Percentiles rank a stretch among this genome's conserved stretches.
Evolutionary conservation across 495 filamentous ascomycete genomes (phyloP).

Genomic region (Aspergillus affinis): DNA sequence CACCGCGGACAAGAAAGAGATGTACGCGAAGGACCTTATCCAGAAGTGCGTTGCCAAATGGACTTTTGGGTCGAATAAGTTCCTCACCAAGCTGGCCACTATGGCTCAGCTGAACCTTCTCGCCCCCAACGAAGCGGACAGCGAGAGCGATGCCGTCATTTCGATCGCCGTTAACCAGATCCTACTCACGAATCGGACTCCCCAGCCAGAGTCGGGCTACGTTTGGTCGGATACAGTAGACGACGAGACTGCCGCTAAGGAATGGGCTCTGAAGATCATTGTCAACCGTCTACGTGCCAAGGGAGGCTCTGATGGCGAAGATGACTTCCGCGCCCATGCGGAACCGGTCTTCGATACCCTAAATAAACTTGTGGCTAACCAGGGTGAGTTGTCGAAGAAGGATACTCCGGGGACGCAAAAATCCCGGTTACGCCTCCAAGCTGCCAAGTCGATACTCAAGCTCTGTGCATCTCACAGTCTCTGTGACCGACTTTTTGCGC

Average conservation of each 20-base stretch:
- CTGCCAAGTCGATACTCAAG: slow-evolving; percentile 80
- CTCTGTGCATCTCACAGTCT: slow-evolving; percentile 66
- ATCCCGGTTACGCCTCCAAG: slow-evolving; percentile 73
- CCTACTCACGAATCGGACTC: slow-evolving; percentile 64
- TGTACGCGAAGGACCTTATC: slow-evolving; percentile 82
- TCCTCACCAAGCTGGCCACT: slow-evolving; percentile 80
- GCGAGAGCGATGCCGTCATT: slow-evolving; percentile 71
- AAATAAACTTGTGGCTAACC: slow-evolving; percentile 65
- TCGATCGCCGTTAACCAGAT: slow-evolving; percentile 76
- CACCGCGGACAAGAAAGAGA: slow-evolving; percentile 75
- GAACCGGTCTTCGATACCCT: slow-evolving; percentile 73
- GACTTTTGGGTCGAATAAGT: slow-evolving; percentile 70
- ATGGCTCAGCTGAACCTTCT: slow-evolving; percentile 81
- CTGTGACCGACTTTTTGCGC: slow-evolving; percentile 73
- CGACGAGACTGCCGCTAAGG: slow-evolving; percentile 79
- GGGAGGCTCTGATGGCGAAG: slow-evolving; percentile 49
- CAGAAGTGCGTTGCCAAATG: slow-evolving; percentile 72
- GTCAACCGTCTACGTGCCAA: slow-evolving; percentile 80
- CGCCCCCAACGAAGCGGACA: slow-evolving; percentile 69
- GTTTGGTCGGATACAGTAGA: slow-evolving; percentile 75
- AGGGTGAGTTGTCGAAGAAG: slow-evolving; percentile 77
- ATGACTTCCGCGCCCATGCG: slow-evolving; percentile 63
- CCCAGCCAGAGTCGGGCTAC: slow-evolving; percentile 43
- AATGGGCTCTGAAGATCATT: slow-evolving; percentile 83
- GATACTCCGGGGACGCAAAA: slow-evolving; percentile 74